phyloP scores from a whole-genome alignment of 495 filamentous ascomycete genomes.

The Penicillium manginii region DNA sequence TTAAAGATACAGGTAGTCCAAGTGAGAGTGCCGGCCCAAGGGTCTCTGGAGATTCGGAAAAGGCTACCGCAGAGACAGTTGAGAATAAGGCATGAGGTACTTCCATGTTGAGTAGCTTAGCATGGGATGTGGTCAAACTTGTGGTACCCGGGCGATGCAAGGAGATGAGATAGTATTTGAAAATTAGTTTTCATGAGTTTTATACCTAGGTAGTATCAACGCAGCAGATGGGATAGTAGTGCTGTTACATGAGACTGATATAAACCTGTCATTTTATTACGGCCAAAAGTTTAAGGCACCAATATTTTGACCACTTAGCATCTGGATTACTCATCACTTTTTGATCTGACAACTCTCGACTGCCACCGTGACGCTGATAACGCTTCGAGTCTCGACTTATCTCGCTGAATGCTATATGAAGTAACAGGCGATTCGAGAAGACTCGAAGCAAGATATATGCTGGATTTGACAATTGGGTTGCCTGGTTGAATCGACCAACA shows the following conservation, averaged over 20 bases:
- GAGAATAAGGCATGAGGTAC: conserved; percentile 13
- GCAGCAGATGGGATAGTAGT: no score
- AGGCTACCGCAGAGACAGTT: conserved; percentile 13
- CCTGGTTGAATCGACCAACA: neutral
- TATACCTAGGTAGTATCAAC: no score
- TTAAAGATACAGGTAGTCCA: neutral
- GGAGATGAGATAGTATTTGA: no score
- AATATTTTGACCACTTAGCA: neutral
- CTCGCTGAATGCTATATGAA: neutral
- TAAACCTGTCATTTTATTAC: no score
- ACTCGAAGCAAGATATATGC: neutral
- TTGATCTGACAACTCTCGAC: neutral
- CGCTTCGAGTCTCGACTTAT: neutral
- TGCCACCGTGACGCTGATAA: neutral
- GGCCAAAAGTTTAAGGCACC: neutral
- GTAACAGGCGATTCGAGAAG: neutral
- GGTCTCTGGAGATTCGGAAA: conserved; percentile 14
- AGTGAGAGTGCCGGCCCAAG: neutral
- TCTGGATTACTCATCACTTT: neutral
- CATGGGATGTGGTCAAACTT: neutral
- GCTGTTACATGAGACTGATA: no score
- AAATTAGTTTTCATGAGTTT: no score
- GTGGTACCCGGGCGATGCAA: no score
- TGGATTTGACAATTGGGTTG: neutral
- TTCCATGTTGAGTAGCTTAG: neutral